These are phyloP conservation scores for Cucurbita maxima DNA, from an alignment of 306 rosid genomes.

Conservation along the genomic window DNA sequence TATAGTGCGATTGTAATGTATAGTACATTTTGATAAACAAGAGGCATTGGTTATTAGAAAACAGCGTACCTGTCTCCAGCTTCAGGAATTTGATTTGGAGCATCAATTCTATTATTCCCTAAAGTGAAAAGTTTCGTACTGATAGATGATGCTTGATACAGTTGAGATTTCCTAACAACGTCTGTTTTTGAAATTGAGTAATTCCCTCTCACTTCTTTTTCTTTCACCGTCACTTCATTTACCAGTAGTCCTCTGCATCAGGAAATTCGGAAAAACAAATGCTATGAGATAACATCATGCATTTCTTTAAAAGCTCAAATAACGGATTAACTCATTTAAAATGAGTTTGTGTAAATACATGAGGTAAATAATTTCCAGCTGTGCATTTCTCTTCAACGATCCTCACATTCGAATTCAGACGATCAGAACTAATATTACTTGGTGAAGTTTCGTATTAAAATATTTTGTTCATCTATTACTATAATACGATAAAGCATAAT, in stretches of 20 bases:
- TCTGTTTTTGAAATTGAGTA: conserved; percentile 20
- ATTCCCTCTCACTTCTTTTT: conserved; percentile 17
- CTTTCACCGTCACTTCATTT: conserved; percentile 19
- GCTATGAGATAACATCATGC: background rate
- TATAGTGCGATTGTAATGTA: conserved; percentile 16
- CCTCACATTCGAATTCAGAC: background rate
- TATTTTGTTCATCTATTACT: background rate
- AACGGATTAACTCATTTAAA: background rate
- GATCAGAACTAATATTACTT: background rate
- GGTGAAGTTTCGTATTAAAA: background rate
- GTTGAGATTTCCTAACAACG: conserved; percentile 18
- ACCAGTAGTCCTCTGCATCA: conserved; percentile 28
- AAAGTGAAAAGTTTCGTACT: conserved; percentile 22
- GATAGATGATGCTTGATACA: conserved; percentile 18
- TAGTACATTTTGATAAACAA: conserved; percentile 5
- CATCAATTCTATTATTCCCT: conserved; percentile 21
- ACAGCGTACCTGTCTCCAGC: conserved; percentile 28
- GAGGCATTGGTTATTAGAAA: conserved; percentile 5
- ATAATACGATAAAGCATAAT: background rate
- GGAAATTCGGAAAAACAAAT: background rate
- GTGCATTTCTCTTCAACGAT: background rate
- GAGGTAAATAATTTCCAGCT: background rate
- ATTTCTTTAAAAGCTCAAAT: background rate
- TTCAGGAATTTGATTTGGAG: conserved; percentile 17
- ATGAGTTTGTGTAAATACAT: background rate